Evolutionary conservation across 345 rosid genomes (phyloP), one percentile per base, ranked within the genome.

Genomic region (Cardamine occulta): DNA sequence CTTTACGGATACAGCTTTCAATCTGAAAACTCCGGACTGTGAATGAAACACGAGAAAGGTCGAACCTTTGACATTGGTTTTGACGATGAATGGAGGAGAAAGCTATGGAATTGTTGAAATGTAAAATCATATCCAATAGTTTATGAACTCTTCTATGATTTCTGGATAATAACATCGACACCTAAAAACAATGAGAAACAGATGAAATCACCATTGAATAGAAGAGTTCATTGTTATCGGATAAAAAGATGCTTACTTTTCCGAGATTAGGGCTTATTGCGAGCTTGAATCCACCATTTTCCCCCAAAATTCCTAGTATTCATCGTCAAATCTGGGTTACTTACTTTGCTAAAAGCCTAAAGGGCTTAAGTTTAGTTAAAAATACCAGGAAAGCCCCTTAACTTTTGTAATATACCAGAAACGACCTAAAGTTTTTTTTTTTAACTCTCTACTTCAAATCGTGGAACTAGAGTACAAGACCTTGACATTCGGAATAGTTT

Each of bases 81-180:
- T 70, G 78, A 70, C 13, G 65, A 55, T 58, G 18, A 68, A 73
- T 18, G 4, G 86, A 69, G 48, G 82, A 57, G 17, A 79, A 65
- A 76, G 75, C 53, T 65, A 65, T 32, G 66, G 29, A 73, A 7
- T 78, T 61, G 21, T 47, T 75, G 68, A 73, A 23, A 72, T 83
- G 81, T 23, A 73, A 61, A 70, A 84, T 79, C 89, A 85, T 85
- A 59, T 63, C 21, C 68, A 77, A 57, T 8, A 61, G 70, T 49
- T 55, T 73, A 47, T 37, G 57, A 29, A 77, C 72, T 63, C 59
- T 80, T 59, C 52, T 81, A 13, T 52, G 56, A 74, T 64, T 26
- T 76, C 78, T 77, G 54, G 57, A 31, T 6, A 64, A 40, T 84
- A 83, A 18, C 93, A 87, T 87, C 26, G 75, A 75, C 54, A 70